phyloP scores from a whole-genome alignment of 1,139 yeast genomes.

The Pichia sp. region DNA sequence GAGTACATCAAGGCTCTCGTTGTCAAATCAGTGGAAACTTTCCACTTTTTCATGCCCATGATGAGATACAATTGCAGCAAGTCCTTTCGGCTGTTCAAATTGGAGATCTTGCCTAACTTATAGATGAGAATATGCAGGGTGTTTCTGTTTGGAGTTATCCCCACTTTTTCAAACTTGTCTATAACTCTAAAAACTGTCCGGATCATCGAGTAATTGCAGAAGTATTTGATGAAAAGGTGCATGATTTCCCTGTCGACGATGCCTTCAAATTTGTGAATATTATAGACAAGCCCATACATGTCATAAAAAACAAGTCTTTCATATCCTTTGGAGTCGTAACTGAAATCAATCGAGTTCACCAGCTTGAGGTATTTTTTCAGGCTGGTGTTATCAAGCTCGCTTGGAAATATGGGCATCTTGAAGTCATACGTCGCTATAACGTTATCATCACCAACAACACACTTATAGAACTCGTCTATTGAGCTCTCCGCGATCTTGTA shows the following conservation, averaged over 20 bases:
- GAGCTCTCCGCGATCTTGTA: neutral
- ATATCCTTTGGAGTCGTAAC: constrained; percentile 4
- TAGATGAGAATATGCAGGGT: constrained; percentile 13
- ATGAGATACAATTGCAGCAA: constrained; percentile 7
- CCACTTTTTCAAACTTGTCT: constrained; percentile 10
- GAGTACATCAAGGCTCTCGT: constrained; percentile 7
- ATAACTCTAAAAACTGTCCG: constrained; percentile 2
- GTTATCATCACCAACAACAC: neutral
- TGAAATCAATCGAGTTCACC: constrained; percentile 8
- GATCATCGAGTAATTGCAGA: constrained; percentile 1
- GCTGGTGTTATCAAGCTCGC: neutral
- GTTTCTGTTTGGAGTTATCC: constrained; percentile 13
- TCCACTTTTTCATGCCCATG: constrained; percentile 10
- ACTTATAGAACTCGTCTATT: constrained; percentile 1
- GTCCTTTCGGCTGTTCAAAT: neutral
- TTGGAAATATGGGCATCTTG: constrained; percentile 9
- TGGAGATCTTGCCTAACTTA: neutral
- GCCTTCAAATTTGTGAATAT: constrained; percentile 12
- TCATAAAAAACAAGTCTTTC: constrained; percentile 2
- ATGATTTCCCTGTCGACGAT: constrained; percentile 7
- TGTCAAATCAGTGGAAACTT: constrained; percentile 8
- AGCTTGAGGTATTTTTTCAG: constrained; percentile 6
- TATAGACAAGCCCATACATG: constrained; percentile 2
- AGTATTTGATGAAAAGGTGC: constrained; percentile 14
- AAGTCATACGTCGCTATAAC: constrained; percentile 4